Base-by-base conservation (phyloP, 176 grass and related monocot genomes). In the Aegilops tauschii region DNA sequence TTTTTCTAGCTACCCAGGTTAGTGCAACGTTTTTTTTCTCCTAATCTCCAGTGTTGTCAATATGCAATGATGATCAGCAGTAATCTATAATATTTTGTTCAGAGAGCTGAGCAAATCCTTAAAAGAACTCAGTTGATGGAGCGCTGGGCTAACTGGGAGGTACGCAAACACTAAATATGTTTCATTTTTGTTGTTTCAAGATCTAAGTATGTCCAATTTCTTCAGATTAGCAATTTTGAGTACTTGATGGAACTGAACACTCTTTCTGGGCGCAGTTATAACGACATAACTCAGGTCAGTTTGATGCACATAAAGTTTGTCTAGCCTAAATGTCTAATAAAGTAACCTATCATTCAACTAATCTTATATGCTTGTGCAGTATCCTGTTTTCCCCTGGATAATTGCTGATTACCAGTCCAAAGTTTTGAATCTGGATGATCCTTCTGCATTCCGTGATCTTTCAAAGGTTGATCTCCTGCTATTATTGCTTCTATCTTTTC, bases 171-270 rank as follows among this genome's bases (percentile, higher is more conserved):
- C 29, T 35, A 74, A 30, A 62, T 16, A 54, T 28, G 8, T 29
- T 52, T 6, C 5, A 61, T 72, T 81, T 88, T 78, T 61, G 39
- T 85, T 40, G 40, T 52, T 72, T 86, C 82, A 23, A 63, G 63
- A 63, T 89, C 59, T 80, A 76, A 92, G 5, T 31, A 63, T 63
- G 40, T 79, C 67, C 25, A 10, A 9, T 82, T 82, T 73, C 20
- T 96, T 78, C 92, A 98, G 97, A 96, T 98, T 83, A 96, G 88
- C 87, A 98, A 96, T 89, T 98, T 98, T 94, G 94, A 98, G 61
- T 98, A 98, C 92, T 87, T 98, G 68, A 98, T 98, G 97, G 97
- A 98, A 89, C 88, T 98, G 42, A 98, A 96, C 76, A 98, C 97
- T 29, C 80, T 98, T 69, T 83, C 96, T 95, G 96, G 96, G 4